Conservation (phyloP, 148 eudicot genomes). For the Rhododendron ferrugineum region DNA sequence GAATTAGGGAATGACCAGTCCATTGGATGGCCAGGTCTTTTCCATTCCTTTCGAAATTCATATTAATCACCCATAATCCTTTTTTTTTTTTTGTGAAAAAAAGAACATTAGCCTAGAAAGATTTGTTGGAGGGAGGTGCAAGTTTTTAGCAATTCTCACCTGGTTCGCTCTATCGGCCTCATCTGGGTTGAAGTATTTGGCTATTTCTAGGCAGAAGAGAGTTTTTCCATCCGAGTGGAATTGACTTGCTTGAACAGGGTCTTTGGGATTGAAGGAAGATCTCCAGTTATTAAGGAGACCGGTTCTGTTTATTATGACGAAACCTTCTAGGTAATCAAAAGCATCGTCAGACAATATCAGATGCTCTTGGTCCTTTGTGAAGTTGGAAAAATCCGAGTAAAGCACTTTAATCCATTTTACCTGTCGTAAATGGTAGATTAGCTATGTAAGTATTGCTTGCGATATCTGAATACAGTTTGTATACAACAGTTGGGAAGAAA, state of each 20-base stretch:
- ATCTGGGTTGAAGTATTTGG: conserved; percentile 68
- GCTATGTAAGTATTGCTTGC: neutral
- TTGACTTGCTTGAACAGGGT: conserved; percentile 61
- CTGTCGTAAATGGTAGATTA: conserved; percentile 30
- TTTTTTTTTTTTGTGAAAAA: neutral
- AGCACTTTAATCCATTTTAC: conserved; percentile 92
- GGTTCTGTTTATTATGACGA: conserved; percentile 78
- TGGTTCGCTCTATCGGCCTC: conserved; percentile 35
- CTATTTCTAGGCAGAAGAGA: conserved; percentile 85
- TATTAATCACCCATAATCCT: neutral
- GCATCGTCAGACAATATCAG: conserved; percentile 57
- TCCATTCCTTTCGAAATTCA: neutral
- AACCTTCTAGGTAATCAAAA: conserved; percentile 90
- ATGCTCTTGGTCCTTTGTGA: conserved; percentile 81
- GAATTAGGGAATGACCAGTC: neutral
- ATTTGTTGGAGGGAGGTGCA: neutral
- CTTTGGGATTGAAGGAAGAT: conserved; percentile 68
- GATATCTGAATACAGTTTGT: neutral
- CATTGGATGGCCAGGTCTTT: neutral
- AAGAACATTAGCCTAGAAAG: neutral
- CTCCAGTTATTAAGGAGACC: conserved; percentile 83
- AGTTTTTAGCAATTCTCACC: conserved; percentile 35
- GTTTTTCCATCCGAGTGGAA: conserved; percentile 76
- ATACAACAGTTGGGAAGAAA: neutral
- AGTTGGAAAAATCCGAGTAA: conserved; percentile 63